A percentile compares a stretch with the other conserved stretches of the same genome.
Evolutionary conservation across 2,329 filamentous ascomycete genomes (phyloP).

Genomic region (Fusarium brachygibbosum): DNA sequence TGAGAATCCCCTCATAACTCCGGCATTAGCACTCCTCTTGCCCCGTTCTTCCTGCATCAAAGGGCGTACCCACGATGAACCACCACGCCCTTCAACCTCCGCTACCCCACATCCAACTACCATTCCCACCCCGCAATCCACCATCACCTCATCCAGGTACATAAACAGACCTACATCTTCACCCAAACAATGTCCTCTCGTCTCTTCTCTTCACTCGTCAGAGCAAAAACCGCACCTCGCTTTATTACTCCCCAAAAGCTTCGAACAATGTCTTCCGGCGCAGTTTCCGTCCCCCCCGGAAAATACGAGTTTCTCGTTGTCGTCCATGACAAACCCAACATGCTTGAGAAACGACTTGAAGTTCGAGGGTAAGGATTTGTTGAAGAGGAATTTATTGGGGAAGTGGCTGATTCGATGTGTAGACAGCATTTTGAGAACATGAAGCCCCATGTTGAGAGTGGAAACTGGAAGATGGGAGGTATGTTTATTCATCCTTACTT

Average conservation of each 20-base stretch:
- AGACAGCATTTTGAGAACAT: constrained; percentile 69
- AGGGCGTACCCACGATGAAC: constrained; percentile 26
- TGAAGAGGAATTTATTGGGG: not conserved
- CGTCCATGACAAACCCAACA: constrained; percentile 74
- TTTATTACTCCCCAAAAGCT: constrained; percentile 45
- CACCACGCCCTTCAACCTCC: constrained; percentile 26
- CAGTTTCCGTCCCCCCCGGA: constrained; percentile 43
- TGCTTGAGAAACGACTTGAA: constrained; percentile 71
- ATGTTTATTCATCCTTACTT: not conserved
- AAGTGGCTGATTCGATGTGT: constrained; percentile 24
- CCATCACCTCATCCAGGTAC: constrained; percentile 13
- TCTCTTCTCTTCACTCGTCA: constrained; percentile 25
- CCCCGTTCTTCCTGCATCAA: constrained; percentile 1
- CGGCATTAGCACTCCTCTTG: not conserved
- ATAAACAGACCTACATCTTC: constrained; percentile 11
- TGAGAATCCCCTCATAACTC: too few species aligned
- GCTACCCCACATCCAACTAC: constrained; percentile 29
- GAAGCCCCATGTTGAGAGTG: constrained; percentile 65
- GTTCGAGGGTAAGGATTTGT: constrained; percentile 64
- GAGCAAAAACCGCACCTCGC: constrained; percentile 9
- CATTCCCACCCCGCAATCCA: constrained; percentile 31
- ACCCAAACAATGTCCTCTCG: constrained; percentile 33
- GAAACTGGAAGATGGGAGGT: constrained; percentile 76
- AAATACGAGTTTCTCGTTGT: constrained; percentile 77
- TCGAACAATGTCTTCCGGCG: constrained; percentile 49